Percentiles rank a stretch among this genome's conserved stretches.
phyloP scores from a whole-genome alignment of 306 rosid genomes.

The Quercus engelmannii region DNA sequence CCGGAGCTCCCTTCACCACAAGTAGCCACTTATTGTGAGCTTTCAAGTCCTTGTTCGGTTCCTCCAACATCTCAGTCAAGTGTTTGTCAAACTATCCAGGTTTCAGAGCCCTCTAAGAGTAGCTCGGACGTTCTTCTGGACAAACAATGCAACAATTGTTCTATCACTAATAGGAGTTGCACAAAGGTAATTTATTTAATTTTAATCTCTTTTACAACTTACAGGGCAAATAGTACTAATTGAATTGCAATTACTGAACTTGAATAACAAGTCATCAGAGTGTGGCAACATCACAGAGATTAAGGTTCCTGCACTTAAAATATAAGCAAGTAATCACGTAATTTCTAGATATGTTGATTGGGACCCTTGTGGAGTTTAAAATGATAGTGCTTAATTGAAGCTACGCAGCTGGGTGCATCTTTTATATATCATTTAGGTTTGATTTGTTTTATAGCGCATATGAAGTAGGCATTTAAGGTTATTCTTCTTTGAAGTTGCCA shows the following conservation, averaged over 20 bases:
- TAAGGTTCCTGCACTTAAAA: not conserved
- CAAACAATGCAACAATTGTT: conserved; percentile 46
- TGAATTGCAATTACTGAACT: not conserved
- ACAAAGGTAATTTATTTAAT: conserved; percentile 47
- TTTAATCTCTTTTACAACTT: not conserved
- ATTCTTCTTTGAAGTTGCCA: not conserved
- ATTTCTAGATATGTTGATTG: too few species aligned
- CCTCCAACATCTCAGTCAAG: conserved; percentile 49
- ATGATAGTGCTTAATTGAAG: not conserved
- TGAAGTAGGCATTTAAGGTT: too few species aligned
- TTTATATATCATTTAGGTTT: not conserved
- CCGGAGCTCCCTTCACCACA: conserved; percentile 80
- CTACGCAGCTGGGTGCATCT: not conserved
- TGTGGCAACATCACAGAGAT: not conserved
- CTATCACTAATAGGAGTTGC: conserved; percentile 48
- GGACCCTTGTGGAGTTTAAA: not conserved
- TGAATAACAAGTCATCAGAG: not conserved
- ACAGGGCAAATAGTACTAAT: not conserved
- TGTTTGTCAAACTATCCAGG: conserved; percentile 25
- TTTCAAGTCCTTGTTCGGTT: conserved; percentile 25
- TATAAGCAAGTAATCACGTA: too few species aligned
- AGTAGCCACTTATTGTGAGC: conserved; percentile 35
- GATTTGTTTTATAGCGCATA: not conserved
- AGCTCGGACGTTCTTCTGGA: conserved; percentile 18
- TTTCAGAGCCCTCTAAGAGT: conserved; percentile 30